A percentile compares a stretch with the other conserved stretches of the same genome.
Evolutionary conservation across 768 basidiomycete genomes (phyloP).

Genomic region (Phlebiopsis flavidoalba): DNA sequence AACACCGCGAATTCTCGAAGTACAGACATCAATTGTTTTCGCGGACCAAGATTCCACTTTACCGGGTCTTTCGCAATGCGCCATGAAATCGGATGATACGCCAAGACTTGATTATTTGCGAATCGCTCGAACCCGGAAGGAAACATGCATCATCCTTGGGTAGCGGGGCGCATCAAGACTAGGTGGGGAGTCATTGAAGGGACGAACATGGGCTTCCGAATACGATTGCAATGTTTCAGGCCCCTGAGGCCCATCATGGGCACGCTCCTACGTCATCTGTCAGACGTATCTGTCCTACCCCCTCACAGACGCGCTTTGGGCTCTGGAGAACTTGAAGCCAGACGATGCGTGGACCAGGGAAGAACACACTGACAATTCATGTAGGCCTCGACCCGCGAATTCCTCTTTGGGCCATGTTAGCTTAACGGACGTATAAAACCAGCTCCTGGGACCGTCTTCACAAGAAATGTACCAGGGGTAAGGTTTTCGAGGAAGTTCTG

Average conservation of each 20-base stretch:
- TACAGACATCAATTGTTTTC: neutral
- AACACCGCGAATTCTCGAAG: neutral
- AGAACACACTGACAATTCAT: neutral
- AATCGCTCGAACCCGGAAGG: neutral
- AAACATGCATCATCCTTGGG: neutral
- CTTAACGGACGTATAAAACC: neutral
- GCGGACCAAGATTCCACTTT: neutral
- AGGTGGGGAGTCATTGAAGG: neutral
- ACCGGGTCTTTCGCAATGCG: neutral
- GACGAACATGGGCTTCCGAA: neutral
- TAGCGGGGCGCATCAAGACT: neutral
- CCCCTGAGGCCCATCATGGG: neutral
- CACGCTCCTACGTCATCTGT: neutral
- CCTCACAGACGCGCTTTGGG: neutral
- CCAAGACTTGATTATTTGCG: neutral
- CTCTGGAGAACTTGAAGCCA: neutral
- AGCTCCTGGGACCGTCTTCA: neutral
- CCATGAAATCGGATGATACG: neutral
- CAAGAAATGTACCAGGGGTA: neutral
- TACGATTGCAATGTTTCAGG: neutral
- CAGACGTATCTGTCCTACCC: neutral
- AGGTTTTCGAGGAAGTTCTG: neutral
- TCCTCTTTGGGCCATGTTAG: too few species aligned
- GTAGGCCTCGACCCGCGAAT: neutral
- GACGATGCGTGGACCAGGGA: neutral